Evolutionary conservation across 2,329 filamentous ascomycete genomes (phyloP).

Genomic region (Verticillium isaacii): DNA sequence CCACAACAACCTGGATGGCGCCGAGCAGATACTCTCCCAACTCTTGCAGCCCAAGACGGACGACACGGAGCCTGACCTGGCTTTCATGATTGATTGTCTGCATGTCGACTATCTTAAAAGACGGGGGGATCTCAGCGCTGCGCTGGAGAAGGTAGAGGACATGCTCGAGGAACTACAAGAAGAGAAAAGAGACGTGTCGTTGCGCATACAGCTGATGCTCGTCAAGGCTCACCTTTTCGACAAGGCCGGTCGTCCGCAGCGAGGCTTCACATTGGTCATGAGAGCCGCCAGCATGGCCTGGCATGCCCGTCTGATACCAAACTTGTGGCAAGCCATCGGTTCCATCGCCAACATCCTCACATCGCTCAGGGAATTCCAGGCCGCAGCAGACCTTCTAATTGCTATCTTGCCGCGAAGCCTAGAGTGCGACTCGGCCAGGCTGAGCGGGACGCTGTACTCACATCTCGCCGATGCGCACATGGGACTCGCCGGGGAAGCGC

Average conservation of each 20-base stretch:
- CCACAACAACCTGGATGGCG: constrained; percentile 45
- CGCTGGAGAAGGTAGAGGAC: constrained; percentile 42
- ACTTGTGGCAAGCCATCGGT: constrained; percentile 69
- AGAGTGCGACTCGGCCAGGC: constrained; percentile 60
- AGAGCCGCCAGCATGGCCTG: constrained; percentile 71
- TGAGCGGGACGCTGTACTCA: constrained; percentile 64
- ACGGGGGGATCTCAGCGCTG: constrained; percentile 40
- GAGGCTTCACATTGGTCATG: constrained; percentile 72
- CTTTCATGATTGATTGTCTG: constrained; percentile 45
- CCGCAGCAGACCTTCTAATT: constrained; percentile 59
- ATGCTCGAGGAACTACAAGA: constrained; percentile 37
- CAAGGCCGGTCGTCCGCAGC: constrained; percentile 62
- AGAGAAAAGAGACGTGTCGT: constrained; percentile 49
- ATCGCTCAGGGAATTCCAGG: constrained; percentile 64
- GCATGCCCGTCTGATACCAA: constrained; percentile 61
- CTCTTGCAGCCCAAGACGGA: constrained; percentile 46
- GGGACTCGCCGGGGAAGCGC: constrained; percentile 61
- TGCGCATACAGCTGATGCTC: constrained; percentile 67
- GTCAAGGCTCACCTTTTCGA: constrained; percentile 69
- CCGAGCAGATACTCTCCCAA: constrained; percentile 44
- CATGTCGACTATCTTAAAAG: constrained; percentile 48
- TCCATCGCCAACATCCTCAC: constrained; percentile 65
- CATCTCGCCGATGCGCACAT: constrained; percentile 73
- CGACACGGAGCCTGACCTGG: constrained; percentile 47
- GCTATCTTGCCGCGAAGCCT: constrained; percentile 71